Base-by-base conservation (phyloP, 2,329 filamentous ascomycete species). In the Penicillium hordei region DNA sequence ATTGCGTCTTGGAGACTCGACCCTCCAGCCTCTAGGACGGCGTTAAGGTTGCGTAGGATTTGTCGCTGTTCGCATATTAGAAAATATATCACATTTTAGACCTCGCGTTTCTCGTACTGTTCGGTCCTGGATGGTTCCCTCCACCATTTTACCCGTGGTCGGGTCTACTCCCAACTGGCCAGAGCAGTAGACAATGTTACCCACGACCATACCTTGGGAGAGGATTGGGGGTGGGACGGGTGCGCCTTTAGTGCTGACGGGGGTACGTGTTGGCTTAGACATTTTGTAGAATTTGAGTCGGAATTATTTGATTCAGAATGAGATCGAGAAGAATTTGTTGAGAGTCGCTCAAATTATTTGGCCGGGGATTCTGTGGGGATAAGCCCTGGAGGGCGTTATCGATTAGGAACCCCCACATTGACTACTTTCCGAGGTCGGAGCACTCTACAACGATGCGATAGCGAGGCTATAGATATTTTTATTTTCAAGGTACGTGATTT, bases 171-270 rank as follows among this genome's bases (percentile, higher is more conserved):
- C 86, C 46, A 89, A 78, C 64, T 80, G 81, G 36, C 87, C 87
- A 1, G 84, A 88, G 75, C 85, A 88, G 75, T 87, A 89, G 31
- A 89, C 82, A 72, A 86, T 81, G 67, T 85, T 84, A 61, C 85
- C 83, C 70, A 81, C 79, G 54, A 82, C 79, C 65, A 86, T 75
- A 39, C 83, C 85, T 68, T 87, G 83, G 4, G 81, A 83, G 62
- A 85, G 79, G 48, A 70, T 71, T 0, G 81, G 81, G n/a, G 82
- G 71, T 29, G 82, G 80, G 44, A 74, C 68, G 8, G 79, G 83
- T 5, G 81, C 79, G 52, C 78, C 76, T 52, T 70, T 62, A 5
- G 78, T 79, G 36, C 68, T 67, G 44, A 82, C 73, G 31, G 68
- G 59, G 17, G 49, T 59, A 40, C 66, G 60, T 39, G 60, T 59